Evolutionary conservation across 2,329 filamentous ascomycete genomes (phyloP).

Genomic region (Colletotrichum coccodes): DNA sequence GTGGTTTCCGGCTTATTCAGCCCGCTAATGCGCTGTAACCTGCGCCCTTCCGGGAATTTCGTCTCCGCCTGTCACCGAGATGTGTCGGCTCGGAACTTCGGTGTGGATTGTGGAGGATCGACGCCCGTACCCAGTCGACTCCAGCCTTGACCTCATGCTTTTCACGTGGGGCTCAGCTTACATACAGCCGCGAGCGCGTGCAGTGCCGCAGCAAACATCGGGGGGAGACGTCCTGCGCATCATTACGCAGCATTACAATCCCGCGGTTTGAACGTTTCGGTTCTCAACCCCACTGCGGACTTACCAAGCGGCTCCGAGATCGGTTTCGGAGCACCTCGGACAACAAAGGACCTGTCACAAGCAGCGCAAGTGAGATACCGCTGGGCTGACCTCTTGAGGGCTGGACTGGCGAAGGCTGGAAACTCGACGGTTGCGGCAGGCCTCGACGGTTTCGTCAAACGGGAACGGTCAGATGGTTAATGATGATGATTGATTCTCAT

Average conservation of each 20-base stretch:
- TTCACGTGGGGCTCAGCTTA: slow-evolving; percentile 9
- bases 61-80: slow-evolving; percentile 29
- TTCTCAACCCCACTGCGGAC: background rate
- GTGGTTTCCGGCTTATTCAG: slow-evolving; percentile 7
- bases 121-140: slow-evolving; percentile 12
- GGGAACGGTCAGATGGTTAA: background rate
- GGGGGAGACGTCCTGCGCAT: background rate
- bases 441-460: background rate
- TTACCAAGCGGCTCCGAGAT: slow-evolving; percentile 6
- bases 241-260: slow-evolving; percentile 10
- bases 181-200: background rate
- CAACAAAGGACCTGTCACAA: background rate
- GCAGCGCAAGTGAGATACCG: background rate
- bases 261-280: background rate
- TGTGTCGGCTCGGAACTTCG: slow-evolving; percentile 25
- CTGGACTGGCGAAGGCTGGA: background rate
- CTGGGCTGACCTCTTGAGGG: background rate
- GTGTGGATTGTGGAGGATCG: slow-evolving; percentile 32
- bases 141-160: background rate
- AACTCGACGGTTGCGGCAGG: background rate
- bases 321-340: slow-evolving; percentile 5
- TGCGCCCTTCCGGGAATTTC: background rate
- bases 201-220: background rate
- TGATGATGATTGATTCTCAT: background rate
- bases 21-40: slow-evolving; percentile 24